Conservation (phyloP, 495 filamentous ascomycete genomes). For the Jackrogersella multiformis region DNA sequence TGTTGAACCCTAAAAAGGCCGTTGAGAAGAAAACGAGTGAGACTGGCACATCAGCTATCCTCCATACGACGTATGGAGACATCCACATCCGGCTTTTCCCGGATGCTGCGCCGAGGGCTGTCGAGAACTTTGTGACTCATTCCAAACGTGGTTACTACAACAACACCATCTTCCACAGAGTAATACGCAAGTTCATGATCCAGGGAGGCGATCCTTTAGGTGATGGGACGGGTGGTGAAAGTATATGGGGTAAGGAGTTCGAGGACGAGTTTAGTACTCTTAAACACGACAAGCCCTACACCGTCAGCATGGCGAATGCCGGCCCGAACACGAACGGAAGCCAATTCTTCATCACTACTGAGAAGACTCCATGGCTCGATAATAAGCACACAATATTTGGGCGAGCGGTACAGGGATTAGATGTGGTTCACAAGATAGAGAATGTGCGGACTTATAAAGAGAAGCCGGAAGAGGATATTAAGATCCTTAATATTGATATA, state of each 20-base stretch:
- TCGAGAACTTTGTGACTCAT: conserved; percentile 99
- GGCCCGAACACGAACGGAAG: conserved; percentile 81
- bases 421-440: conserved; percentile 97
- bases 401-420: conserved; percentile 84
- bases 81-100: conserved; percentile 95
- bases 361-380: conserved; percentile 96
- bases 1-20: conserved; percentile 55
- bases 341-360: conserved; percentile 99
- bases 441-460: conserved; percentile 93
- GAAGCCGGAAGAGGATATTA: conserved; percentile 95
- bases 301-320: conserved; percentile 96
- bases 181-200: conserved; percentile 99
- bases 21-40: conserved; percentile 69
- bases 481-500: conserved; percentile 90
- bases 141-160: conserved; percentile 92
- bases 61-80: conserved; percentile 95
- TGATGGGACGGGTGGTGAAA: conserved; percentile 95
- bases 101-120: conserved; percentile 88
- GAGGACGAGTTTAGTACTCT: conserved; percentile 92
- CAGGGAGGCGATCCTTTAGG: conserved; percentile 91
- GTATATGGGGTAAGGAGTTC: conserved; percentile 96
- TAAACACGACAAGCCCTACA: conserved; percentile 96
- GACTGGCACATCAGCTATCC: conserved; percentile 78
- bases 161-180: conserved; percentile 94
- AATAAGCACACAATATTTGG: conserved; percentile 97